These are phyloP conservation scores for Yamadazyma diddensiae DNA, from an alignment of 1,139 yeast species.

Conservation along the genomic window DNA sequence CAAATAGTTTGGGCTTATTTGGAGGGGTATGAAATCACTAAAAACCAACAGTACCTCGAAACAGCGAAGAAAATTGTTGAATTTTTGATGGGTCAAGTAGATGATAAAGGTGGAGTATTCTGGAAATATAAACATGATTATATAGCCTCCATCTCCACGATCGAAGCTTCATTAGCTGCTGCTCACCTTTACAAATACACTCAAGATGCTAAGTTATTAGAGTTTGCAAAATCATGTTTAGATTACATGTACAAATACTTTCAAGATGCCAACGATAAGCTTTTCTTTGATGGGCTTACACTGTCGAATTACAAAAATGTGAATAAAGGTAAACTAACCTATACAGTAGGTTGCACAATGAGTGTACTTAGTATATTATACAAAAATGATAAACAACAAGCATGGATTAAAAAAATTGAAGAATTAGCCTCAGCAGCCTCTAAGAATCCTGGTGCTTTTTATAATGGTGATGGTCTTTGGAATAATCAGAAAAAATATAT, in stretches of 20 bases:
- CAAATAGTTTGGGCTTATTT: constrained; percentile 32
- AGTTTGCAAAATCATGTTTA: constrained; percentile 23
- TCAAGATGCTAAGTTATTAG: constrained; percentile 17
- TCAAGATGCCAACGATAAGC: constrained; percentile 26
- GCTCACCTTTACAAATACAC: constrained; percentile 21
- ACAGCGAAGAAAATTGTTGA: constrained; percentile 16
- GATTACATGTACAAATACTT: constrained; percentile 26
- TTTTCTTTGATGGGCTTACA: constrained; percentile 31
- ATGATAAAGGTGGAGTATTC: constrained; percentile 28
- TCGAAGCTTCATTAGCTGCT: constrained; percentile 34
- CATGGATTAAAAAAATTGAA: constrained; percentile 17
- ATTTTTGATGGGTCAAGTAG: constrained; percentile 16
- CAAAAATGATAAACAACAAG: constrained; percentile 8
- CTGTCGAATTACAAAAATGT: constrained; percentile 20
- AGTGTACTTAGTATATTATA: constrained; percentile 25
- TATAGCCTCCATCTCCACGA: constrained; percentile 33
- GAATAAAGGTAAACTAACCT: constrained; percentile 33
- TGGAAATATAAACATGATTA: constrained; percentile 25
- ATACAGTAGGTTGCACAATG: constrained; percentile 33
- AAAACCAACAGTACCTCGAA: constrained; percentile 14
- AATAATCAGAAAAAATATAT: constrained; percentile 23
- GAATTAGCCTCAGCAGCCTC: constrained; percentile 22
- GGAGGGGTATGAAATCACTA: constrained; percentile 21
- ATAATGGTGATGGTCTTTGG: constrained; percentile 20
- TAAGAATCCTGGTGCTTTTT: constrained; percentile 19